Conservation (phyloP, 1,139 yeast species). For the Saccharomyces pastorianus region DNA sequence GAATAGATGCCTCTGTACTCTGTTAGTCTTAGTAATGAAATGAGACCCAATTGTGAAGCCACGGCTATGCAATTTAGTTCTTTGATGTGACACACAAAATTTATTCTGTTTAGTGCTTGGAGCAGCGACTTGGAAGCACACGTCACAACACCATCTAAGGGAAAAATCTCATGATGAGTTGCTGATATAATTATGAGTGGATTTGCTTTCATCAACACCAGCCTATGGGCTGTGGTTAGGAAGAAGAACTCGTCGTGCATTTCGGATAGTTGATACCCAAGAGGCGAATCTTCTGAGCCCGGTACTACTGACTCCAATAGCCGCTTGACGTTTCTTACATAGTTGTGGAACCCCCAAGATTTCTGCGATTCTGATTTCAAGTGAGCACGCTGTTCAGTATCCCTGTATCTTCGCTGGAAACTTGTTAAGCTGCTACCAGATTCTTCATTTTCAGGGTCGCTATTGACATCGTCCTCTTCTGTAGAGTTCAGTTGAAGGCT, state of each 20-base stretch:
- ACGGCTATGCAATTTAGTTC: constrained; percentile 46
- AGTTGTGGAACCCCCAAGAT: constrained; percentile 17
- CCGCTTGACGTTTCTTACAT: constrained; percentile 14
- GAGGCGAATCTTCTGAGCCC: constrained; percentile 8
- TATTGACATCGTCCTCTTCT: neutral
- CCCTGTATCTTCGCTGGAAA: constrained; percentile 1
- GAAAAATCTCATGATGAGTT: constrained; percentile 37
- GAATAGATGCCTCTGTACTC: constrained; percentile 46
- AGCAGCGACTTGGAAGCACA: constrained; percentile 33
- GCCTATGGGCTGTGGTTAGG: constrained; percentile 14
- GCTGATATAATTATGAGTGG: constrained; percentile 40
- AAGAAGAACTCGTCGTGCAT: constrained; percentile 16
- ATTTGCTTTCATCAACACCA: constrained; percentile 17
- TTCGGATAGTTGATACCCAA: constrained; percentile 15
- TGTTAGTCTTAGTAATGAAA: constrained; percentile 46
- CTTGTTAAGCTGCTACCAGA: neutral
- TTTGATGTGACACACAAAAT: constrained; percentile 42
- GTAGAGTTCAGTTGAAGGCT: neutral
- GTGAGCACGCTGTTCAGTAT: neutral
- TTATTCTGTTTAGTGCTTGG: constrained; percentile 37
- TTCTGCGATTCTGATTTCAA: constrained; percentile 5
- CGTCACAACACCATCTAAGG: constrained; percentile 26
- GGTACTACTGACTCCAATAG: constrained; percentile 8
- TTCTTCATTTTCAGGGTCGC: neutral
- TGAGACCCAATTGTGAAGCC: constrained; percentile 47